Evolutionary conservation across 2,329 filamentous ascomycete species (phyloP).

Genomic region (Hypoxylon sp.): DNA sequence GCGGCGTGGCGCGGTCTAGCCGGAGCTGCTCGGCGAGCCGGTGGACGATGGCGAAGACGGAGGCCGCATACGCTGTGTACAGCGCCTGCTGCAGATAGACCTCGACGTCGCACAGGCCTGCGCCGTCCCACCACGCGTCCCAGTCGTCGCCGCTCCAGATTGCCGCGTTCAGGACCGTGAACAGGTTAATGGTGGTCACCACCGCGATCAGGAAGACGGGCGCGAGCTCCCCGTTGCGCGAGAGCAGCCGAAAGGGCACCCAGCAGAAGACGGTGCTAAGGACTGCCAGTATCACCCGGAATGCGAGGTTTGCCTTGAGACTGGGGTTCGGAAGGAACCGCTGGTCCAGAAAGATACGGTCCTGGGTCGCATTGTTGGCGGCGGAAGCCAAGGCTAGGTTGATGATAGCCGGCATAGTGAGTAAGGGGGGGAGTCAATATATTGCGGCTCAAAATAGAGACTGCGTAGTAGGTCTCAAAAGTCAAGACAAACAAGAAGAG

Average conservation of each 20-base stretch:
- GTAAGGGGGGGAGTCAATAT: not conserved
- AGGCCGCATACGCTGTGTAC: slow-evolving; percentile 61
- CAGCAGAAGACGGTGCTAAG: slow-evolving; percentile 60
- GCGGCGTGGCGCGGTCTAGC: slow-evolving; percentile 55
- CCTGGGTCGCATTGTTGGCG: slow-evolving; percentile 1
- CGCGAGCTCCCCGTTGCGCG: slow-evolving; percentile 65
- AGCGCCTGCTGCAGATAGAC: slow-evolving; percentile 53
- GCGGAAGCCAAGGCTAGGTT: not conserved
- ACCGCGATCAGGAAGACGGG: slow-evolving; percentile 62
- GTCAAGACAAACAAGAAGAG: not conserved
- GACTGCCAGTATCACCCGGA: slow-evolving; percentile 61
- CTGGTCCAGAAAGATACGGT: not conserved
- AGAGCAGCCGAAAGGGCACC: slow-evolving; percentile 64
- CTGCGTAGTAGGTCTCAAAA: not conserved
- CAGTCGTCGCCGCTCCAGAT: slow-evolving; percentile 67
- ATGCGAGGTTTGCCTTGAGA: slow-evolving; percentile 60
- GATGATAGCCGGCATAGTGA: slow-evolving; percentile 10
- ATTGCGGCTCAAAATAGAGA: not conserved
- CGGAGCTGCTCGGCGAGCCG: slow-evolving; percentile 65
- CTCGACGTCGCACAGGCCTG: slow-evolving; percentile 66
- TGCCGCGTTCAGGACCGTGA: slow-evolving; percentile 62
- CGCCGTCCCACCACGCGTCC: slow-evolving; percentile 62
- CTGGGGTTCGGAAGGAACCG: slow-evolving; percentile 31
- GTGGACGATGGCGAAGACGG: slow-evolving; percentile 66
- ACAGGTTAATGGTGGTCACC: slow-evolving; percentile 60